Percentiles rank a stretch among this genome's conserved stretches.
Conservation (phyloP, 2,329 filamentous ascomycete species). For the Trichoderma atrobrunneum region DNA sequence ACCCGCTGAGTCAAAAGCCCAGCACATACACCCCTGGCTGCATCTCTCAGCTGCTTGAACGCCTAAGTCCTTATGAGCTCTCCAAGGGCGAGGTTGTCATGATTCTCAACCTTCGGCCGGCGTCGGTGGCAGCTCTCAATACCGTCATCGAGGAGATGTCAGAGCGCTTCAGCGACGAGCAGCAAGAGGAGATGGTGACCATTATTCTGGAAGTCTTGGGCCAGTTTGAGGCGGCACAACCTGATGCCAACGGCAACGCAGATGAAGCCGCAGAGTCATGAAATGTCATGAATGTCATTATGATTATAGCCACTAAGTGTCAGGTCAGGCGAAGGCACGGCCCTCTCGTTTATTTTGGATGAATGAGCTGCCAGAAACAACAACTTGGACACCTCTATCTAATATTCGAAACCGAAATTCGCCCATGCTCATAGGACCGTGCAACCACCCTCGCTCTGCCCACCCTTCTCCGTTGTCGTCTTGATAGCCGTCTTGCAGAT, state of each 20-base stretch:
- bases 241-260: conserved; percentile 33
- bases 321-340: neutral
- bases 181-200: conserved; percentile 57
- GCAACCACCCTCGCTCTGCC: conserved; percentile 57
- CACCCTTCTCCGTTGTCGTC: conserved; percentile 45
- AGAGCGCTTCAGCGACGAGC: conserved; percentile 55
- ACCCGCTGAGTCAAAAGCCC: conserved; percentile 55
- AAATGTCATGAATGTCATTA: conserved; percentile 22
- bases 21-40: conserved; percentile 51
- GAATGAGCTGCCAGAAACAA: neutral
- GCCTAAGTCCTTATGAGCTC: conserved; percentile 55
- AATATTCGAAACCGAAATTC: neutral
- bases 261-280: conserved; percentile 40
- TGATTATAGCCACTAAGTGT: neutral
- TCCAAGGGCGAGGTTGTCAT: conserved; percentile 68
- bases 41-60: conserved; percentile 53
- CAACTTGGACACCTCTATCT: neutral
- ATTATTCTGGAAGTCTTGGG: conserved; percentile 59
- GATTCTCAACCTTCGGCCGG: conserved; percentile 64
- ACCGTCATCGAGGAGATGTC: conserved; percentile 65
- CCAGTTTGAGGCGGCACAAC: conserved; percentile 38
- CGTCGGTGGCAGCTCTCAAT: conserved; percentile 55
- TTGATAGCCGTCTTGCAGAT: conserved; percentile 55
- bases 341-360: neutral
- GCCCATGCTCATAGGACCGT: conserved; percentile 41